A percentile compares a stretch with the other conserved stretches of the same genome.
phyloP scores from a whole-genome alignment of 1,139 yeast species.

The Suhomyces choctaworum region DNA sequence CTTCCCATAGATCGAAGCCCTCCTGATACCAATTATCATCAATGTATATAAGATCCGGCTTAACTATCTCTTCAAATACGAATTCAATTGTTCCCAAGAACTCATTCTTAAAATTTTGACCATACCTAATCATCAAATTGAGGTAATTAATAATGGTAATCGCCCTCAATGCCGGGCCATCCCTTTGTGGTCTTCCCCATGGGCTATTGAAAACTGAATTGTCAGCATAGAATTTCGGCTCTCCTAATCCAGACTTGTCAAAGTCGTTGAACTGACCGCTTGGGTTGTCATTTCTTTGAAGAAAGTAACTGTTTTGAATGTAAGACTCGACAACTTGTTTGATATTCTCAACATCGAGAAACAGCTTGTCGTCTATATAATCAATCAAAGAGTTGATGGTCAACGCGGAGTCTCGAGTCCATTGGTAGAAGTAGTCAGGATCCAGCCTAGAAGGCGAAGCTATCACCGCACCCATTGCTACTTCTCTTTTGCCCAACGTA shows the following conservation, averaged over 20 bases:
- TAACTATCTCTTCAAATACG: constrained; percentile 55
- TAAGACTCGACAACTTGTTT: constrained; percentile 54
- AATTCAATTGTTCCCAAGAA: constrained; percentile 27
- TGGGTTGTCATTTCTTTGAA: constrained; percentile 68
- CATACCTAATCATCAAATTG: constrained; percentile 36
- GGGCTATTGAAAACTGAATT: constrained; percentile 57
- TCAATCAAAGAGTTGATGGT: constrained; percentile 68
- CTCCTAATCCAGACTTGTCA: constrained; percentile 66
- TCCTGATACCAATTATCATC: constrained; percentile 58
- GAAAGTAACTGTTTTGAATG: constrained; percentile 52
- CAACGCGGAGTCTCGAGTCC: constrained; percentile 90
- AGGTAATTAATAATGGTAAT: constrained; percentile 64
- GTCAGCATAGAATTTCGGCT: constrained; percentile 78
- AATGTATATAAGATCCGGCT: constrained; percentile 71
- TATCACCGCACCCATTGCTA: constrained; percentile 67
- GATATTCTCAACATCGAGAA: constrained; percentile 26
- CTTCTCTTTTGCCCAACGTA: constrained; percentile 34
- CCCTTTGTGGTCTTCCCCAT: constrained; percentile 98
- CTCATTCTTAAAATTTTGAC: constrained; percentile 23
- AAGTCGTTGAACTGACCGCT: constrained; percentile 60
- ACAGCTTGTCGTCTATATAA: constrained; percentile 41
- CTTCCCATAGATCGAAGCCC: constrained; percentile 96
- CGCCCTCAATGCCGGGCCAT: constrained; percentile 86
- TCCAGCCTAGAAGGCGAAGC: constrained; percentile 73
- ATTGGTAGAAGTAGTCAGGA: constrained; percentile 85